Evolutionary conservation across 2,329 filamentous ascomycete species (phyloP), one percentile per base, ranked within the genome.

Genomic region (Hypoxylon sp.): DNA sequence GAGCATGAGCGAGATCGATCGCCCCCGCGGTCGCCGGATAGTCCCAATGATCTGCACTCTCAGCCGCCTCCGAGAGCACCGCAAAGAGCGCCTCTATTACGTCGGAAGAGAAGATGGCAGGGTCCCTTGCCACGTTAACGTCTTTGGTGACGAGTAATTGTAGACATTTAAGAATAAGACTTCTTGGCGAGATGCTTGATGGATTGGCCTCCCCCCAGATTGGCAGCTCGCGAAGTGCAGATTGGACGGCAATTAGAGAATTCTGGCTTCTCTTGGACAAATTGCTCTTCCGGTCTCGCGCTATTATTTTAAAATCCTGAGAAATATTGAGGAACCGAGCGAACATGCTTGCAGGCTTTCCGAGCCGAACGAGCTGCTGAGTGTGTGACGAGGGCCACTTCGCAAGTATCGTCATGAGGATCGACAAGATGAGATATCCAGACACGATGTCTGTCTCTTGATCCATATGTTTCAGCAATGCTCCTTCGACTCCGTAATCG

Each of bases 401-500:
- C 6, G 83, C 79, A 24, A 93, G 74, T 28, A 94, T 82, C 2
- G 86, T 84, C 4, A 88, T 79, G 4, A 92, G 79, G n/a, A 87
- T 84, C 1, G 87, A 85, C n/a, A 86, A 77, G 13, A 93, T 81
- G 1, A 87, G 79, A 71, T 90, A 91, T 6, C 87, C 88, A 53
- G 84, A 83, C 34, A 90, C 79, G 20, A 83, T 68, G 72, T 93
- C 90, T 1, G 81, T 77, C 71, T 90, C 86, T 50, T 81, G 80
- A 0, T 81, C 83, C 8, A 91, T 80, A 43, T 86, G 84, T 46
- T 85, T 82, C 54, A 93, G 85, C 15, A 97, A 81, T 28, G 85
- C 85, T 56, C 88, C 84, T 64, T 92, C 91, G 58, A 91, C 87
- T 6, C 88, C 87, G 68, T 92, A 89, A 64, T 93, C 89, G 19